Percentiles rank a stretch among this genome's conserved stretches.
Evolutionary conservation across 257 asterid genomes (phyloP).

Genomic region (Solanum etuberosum): DNA sequence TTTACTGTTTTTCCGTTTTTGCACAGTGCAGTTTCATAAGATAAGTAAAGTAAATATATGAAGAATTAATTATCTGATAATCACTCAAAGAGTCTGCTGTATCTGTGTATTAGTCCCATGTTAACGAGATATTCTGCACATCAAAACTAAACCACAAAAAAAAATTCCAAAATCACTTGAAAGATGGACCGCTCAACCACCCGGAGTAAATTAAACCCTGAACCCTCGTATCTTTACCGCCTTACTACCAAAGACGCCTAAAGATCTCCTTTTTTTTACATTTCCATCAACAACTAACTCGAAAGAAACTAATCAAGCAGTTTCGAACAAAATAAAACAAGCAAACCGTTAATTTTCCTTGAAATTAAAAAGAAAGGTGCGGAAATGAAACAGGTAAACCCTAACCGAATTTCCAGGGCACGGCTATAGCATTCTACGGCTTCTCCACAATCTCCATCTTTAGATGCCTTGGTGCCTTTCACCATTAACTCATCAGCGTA

Average conservation of each 20-base stretch:
- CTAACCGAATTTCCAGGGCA: slow-evolving; percentile 85
- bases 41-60: background rate
- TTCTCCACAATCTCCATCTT: slow-evolving; percentile 56
- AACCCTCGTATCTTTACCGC: background rate
- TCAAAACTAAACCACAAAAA: background rate
- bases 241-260: background rate
- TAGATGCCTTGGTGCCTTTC: slow-evolving; percentile 52
- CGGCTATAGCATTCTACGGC: slow-evolving; percentile 93
- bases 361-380: background rate
- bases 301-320: background rate
- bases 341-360: background rate
- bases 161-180: background rate
- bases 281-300: background rate
- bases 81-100: background rate
- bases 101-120: background rate
- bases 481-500: slow-evolving; percentile 54
- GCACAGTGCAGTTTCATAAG: background rate
- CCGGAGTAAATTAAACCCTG: background rate
- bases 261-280: background rate
- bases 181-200: background rate
- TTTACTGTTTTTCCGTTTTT: background rate
- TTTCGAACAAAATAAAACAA: background rate
- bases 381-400: background rate
- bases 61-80: background rate
- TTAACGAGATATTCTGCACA: background rate